Evolutionary conservation across 345 rosid species (phyloP), one percentile per base, ranked within the genome.

Genomic region (Citrus australasica): DNA sequence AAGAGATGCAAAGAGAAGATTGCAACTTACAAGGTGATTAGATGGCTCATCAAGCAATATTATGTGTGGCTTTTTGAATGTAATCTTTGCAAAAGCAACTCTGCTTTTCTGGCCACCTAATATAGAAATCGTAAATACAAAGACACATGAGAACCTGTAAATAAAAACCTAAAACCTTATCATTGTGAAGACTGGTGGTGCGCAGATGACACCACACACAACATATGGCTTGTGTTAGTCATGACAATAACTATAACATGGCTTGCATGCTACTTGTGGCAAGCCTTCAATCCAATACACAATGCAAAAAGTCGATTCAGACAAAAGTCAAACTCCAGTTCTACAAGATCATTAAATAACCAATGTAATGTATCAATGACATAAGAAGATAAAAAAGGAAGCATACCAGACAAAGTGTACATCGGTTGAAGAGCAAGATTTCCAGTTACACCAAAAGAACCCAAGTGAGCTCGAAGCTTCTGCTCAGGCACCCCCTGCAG

Each of bases 21-120:
- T 74, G 64, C n/a, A 61, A 88, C 98, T 91, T 89, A 96, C 99
- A 74, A 96, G 58, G 19, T 53, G 58, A 53, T 53, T 53, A 17
- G 58, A 53, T 5, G 58, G 58, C 58, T 53, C 58, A 53, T 53
- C 58, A 19, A 53, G 58, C 58, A 53, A 53, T 53, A 53, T 87
- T 83, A 96, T 89, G 84, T 96, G 99, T 40, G 99, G 99, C 80
- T 96, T 96, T 91, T 90, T 96, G 91, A 96, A 96, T 28, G 99
- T 96, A 67, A 94, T 96, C 93, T 93, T 96, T 11, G 99, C 94
- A 86, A 96, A 96, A 40, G 99, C 99, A 60, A 94, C 99, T 88
- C 99, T 92, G 83, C 98, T 96, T 85, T 96, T 96, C 89, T 96
- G 99, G 81, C 99, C 99, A 85, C 99, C 99, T 93, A 77, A 63